A percentile compares a stretch with the other conserved stretches of the same genome.
Conservation (phyloP, 208 protist species). For the Endotrypanum monterogeii region DNA sequence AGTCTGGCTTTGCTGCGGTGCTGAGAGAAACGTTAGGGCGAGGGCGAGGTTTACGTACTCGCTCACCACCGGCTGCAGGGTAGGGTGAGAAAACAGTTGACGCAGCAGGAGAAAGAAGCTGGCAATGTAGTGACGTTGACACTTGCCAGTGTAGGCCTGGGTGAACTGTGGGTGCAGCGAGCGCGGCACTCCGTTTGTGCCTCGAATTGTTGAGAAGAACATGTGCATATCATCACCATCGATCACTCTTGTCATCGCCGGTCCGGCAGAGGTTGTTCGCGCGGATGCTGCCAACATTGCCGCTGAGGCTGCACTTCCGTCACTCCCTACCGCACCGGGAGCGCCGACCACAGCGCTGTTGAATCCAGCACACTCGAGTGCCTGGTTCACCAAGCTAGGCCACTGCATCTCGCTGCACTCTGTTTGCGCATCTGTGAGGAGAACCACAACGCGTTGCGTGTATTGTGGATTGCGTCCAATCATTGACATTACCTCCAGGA, state of each 20-base stretch:
- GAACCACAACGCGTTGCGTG: conserved; percentile 63
- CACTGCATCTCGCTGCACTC: conserved; percentile 80
- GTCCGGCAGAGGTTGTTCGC: not conserved
- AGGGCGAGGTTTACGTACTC: conserved; percentile 56
- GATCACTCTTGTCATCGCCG: not conserved
- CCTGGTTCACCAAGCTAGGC: conserved; percentile 67
- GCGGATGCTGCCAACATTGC: not conserved
- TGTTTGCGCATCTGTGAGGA: conserved; percentile 70
- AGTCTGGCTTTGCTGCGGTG: conserved; percentile 53
- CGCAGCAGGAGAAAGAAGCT: conserved; percentile 82
- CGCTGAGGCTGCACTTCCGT: conserved; percentile 6
- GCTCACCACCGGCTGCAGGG: conserved; percentile 43
- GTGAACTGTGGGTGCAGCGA: conserved; percentile 65
- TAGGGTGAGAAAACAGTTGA: conserved; percentile 63
- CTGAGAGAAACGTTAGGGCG: conserved; percentile 68
- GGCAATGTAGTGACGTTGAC: conserved; percentile 63
- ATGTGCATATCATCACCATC: conserved; percentile 19
- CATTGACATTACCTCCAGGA: conserved; percentile 84
- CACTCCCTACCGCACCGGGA: not conserved
- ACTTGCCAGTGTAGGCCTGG: conserved; percentile 46
- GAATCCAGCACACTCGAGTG: conserved; percentile 75
- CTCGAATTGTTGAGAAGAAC: conserved; percentile 7
- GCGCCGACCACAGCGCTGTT: conserved; percentile 21
- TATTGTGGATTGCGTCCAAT: conserved; percentile 83
- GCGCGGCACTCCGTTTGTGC: conserved; percentile 15